Evolutionary conservation across 306 rosid species (phyloP), one percentile per base, ranked within the genome.

Genomic region (Delonix regia): DNA sequence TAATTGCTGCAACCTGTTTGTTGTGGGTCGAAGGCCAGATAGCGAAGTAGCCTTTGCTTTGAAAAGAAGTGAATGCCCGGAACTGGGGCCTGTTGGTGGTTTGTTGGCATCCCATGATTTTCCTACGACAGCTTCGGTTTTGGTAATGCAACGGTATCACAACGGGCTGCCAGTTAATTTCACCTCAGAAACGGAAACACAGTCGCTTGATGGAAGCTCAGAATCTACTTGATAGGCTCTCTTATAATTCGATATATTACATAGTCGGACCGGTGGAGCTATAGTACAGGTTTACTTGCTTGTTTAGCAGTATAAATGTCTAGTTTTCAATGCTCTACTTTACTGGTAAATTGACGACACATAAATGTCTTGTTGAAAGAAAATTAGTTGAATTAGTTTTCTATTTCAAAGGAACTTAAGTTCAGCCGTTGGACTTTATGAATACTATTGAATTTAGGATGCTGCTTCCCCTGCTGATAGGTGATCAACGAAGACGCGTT

Each of bases 91-190:
- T 18, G 30, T 85, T 13, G 81, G 86, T 33, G 73, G 76, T 72
- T 86, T 94, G 74, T 80, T 94, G 86, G 84, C 86, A 51, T 90
- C 90, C 2, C 88, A 88, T 2, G 90, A 89, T 41, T 84, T 49
- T 67, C 60, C 86, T 0, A 84, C 86, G 18, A 12, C 84, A 39
- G 94, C 97, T 8, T 89, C 98, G 1, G 92, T 92, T 38, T 78
- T 82, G 82, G 86, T 85, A 69, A 69, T 85, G 79, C 88, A 85
- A 69, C 79, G 82, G 44, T 82, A 74, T 56, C 73, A 22, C 52
- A 38, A 53, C 42, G 80, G 74, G 52, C 71, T 14, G 49, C 69
- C 84, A 14, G 30, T 28, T 69, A 47, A 74, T 42, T 76, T 75
- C 48, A 13, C 33, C 27, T n/a, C 19, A 7, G 80, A 78, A 28